Evolutionary conservation across 176 grass and related monocot genomes (phyloP), one percentile per base, ranked within the genome.

Genomic region (Cocos nucifera): DNA sequence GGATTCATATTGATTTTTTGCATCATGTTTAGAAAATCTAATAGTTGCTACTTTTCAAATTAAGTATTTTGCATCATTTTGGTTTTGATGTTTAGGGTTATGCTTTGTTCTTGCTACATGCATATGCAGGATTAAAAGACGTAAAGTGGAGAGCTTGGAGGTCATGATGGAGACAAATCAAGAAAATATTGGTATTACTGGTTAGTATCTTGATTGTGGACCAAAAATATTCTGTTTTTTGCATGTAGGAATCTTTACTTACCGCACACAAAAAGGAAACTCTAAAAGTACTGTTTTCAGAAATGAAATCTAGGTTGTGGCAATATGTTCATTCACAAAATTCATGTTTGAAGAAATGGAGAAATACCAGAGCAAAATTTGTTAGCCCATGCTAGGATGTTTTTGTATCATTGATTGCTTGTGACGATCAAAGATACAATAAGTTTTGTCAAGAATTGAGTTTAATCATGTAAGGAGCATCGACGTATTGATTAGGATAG

Each of bases 91-190:
- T 64, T 3, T 74, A 49, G 7, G 58, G 53, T 66, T 54, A 57
- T 49, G 53, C 35, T 74, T 23, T 14, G 51, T 52, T 72, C 16
- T 53, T 56, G 49, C 32, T 76, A 15, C 54, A 65, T 82, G 57
- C 24, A 57, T 75, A 81, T 78, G 71, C 67, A 89, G 86, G 69
- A 57, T 14, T 19, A 85, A 89, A 76, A 78, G 66, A 61, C 71
- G 35, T 20, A 81, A 73, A 65, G 22, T 89, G 50, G 81, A 78
- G 58, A 71, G 19, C 39, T 32, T 16, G 25, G 19, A 57, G n/a
- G 25, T 14, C 18, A 21, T 17, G 55, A 10, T 64, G 70, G 66
- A 5, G 24, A 62, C 32, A 72, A 64, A 67, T 35, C 44, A 64
- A 57, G 19, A 78, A 65, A 17, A 18, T 15, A 35, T 64, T 67